Base-by-base conservation (phyloP, 1,284 basidiomycete genomes). In the Athelia sp. region DNA sequence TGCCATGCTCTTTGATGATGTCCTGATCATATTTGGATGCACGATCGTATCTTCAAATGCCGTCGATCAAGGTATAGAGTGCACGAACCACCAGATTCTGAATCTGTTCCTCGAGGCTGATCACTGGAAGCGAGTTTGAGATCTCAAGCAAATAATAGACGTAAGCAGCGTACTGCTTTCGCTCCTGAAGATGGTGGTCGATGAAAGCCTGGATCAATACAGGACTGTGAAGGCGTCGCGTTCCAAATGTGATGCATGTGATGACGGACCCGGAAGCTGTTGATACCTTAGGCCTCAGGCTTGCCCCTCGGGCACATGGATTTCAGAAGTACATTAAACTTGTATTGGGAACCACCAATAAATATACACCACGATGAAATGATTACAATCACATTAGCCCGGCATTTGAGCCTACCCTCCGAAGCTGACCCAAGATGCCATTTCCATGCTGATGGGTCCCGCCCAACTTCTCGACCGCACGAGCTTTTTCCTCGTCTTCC, bases 371-470 rank as follows among this genome's bases (percentile, higher is more conserved):
- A 29, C 13, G 26, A 6, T 29, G 13, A 6, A 6, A 29, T 13
- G 26, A 13, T 13, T 13, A 29, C 26, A 4, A 29, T 48, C 24
- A 48, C 17, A 48, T n/a, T 14, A 48, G 18, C 8, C 47, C 47
- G 21, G 47, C 47, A 19, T 42, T 32, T 8, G 47, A 48, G 21
- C 36, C 47, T n/a, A 43, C 43, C 22, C 47, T 29, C 18, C 21
- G n/a, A 8, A 47, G 26, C 32, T 35, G 24, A 9, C 40, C 26
- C 15, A 24, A 15, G 11, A 43, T 18, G 36, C 19, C 47, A 21
- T 26, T n/a, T 15, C 31, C 38, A 10, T 26, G n/a, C 32, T 43
- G 23, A 15, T 26, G 3, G 3, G 19, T 17, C 22, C 31, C 22
- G 36, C 31, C 35, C 47, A 19, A 8, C 8, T 29, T 17, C 15